Evolutionary conservation across 805 yeast species (phyloP).

Genomic region (Kluyveromyces starmeri): DNA sequence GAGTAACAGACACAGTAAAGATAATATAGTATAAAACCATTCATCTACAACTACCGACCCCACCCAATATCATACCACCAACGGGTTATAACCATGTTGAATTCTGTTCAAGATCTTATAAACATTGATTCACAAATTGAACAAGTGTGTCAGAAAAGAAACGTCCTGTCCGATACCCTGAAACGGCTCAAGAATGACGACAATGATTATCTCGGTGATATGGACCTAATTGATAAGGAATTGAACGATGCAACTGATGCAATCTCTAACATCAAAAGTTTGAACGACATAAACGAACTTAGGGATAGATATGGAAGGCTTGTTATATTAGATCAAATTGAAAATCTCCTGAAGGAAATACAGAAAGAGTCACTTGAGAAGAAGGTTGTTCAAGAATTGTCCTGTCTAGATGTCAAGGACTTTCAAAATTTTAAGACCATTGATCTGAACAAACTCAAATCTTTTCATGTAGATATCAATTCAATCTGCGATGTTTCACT

Average conservation of each 20-base stretch:
- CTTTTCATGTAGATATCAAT: not conserved
- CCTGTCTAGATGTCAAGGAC: conserved; percentile 4
- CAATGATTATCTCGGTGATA: conserved; percentile 14
- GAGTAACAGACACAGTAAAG: too few relatives aligned
- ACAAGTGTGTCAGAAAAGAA: conserved; percentile 18
- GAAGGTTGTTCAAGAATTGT: conserved; percentile 6
- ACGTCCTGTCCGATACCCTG: conserved; percentile 14
- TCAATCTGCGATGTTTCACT: not conserved
- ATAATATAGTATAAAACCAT: too few relatives aligned
- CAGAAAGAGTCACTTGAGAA: not conserved
- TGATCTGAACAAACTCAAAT: not conserved
- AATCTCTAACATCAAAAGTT: conserved; percentile 8
- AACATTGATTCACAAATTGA: conserved; percentile 21
- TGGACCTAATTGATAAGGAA: conserved; percentile 9
- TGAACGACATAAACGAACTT: conserved; percentile 11
- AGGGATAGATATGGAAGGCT: conserved; percentile 19
- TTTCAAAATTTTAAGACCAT: conserved; percentile 4
- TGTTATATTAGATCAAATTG: conserved; percentile 8
- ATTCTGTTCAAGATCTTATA: conserved; percentile 20
- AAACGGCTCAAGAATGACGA: conserved; percentile 10
- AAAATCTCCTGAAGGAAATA: not conserved
- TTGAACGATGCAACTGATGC: conserved; percentile 8
- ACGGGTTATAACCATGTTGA: conserved; percentile 10
- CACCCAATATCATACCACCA: too few relatives aligned
- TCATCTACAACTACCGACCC: too few relatives aligned